Evolutionary conservation across 495 filamentous ascomycete genomes (phyloP), one percentile per base, ranked within the genome.

Genomic region (Staphylotrichum tortipilum): DNA sequence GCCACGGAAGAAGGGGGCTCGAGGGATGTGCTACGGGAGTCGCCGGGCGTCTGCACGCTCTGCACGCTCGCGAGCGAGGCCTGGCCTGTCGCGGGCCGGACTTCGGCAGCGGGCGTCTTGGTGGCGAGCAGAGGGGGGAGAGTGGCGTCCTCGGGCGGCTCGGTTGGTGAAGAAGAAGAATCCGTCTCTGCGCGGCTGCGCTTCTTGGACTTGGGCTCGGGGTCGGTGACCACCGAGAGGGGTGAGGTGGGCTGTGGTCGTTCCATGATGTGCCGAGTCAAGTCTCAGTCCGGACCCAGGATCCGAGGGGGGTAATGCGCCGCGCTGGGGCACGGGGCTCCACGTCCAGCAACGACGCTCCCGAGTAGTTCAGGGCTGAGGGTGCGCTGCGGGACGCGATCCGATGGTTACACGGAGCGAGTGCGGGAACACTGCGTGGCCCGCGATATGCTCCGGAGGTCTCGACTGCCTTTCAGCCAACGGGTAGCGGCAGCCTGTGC

Each of bases 181-280:
- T 44, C 34, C 23, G 38, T 34, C 21, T 49, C 47, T 38, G 37
- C 14, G 18, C 28, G 44, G 30, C 44, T 48, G 33, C 38, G 42
- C 44, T 55, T 51, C 38, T 41, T 38, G 12, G 24, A 44, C 18
- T 11, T 28, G 6, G 23, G n/a, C 23, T 48, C 26, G 14, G 23
- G 6, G 11, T 28, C 23, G 24, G 43, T 24, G 18, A 44, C 22
- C 24, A 41, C 47, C 11, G 52, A 39, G 26, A 48, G 22, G 10
- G 53, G 29, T 34, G 52, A 44, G 21, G 37, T 48, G 30, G 18
- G 35, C 44, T 39, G 44, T 19, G 23, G 5, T 26, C 11, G 45
- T 26, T 55, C 56, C 56, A 59, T 59, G 47, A 35, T 35, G 38
- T 19, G 37, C 37, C 2, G 28, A 3, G 19, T 7, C 21, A 17